Percentiles rank a stretch among this genome's conserved stretches.
These are phyloP conservation scores for Nitzschia sp. DNA, from an alignment of 108 stramenopile species.

Conservation along the genomic window DNA sequence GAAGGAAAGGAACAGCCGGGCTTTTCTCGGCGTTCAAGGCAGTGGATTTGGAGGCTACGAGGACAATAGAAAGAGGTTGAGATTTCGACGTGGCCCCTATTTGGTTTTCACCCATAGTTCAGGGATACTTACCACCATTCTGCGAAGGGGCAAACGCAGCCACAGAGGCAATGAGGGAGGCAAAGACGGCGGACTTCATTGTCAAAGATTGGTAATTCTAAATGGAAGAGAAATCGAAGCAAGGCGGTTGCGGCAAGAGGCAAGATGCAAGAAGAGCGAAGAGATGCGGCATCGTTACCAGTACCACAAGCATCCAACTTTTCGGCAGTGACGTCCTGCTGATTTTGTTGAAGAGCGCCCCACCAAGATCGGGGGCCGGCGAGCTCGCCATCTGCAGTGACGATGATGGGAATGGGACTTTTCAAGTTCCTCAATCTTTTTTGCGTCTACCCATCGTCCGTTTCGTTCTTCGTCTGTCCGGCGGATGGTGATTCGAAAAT, in stretches of 20 bases:
- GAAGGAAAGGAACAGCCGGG: conserved; percentile 91
- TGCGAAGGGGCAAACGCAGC: conserved; percentile 62
- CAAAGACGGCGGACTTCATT: conserved; percentile 56
- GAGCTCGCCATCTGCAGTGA: no score
- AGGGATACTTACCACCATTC: conserved; percentile 7
- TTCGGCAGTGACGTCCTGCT: not conserved
- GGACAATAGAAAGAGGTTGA: not conserved
- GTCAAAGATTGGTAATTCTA: conserved; percentile 3
- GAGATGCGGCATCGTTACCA: no score
- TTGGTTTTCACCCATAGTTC: no score
- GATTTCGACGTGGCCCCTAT: not conserved
- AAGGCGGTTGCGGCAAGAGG: no score
- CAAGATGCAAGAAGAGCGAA: no score
- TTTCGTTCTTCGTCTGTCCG: no score
- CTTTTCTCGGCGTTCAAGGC: conserved; percentile 48
- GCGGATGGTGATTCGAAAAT: no score
- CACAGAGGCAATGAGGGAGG: conserved; percentile 55
- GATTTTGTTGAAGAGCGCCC: not conserved
- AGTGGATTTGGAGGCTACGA: conserved; percentile 34
- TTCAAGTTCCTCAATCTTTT: no score
- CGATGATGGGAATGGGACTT: no score
- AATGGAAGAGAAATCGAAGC: no score
- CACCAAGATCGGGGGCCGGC: not conserved
- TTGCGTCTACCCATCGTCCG: no score
- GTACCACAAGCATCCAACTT: not conserved